Evolutionary conservation across 192 early-diverging fungal species (phyloP).

Genomic region (Tieghemiomyces parasiticus): DNA sequence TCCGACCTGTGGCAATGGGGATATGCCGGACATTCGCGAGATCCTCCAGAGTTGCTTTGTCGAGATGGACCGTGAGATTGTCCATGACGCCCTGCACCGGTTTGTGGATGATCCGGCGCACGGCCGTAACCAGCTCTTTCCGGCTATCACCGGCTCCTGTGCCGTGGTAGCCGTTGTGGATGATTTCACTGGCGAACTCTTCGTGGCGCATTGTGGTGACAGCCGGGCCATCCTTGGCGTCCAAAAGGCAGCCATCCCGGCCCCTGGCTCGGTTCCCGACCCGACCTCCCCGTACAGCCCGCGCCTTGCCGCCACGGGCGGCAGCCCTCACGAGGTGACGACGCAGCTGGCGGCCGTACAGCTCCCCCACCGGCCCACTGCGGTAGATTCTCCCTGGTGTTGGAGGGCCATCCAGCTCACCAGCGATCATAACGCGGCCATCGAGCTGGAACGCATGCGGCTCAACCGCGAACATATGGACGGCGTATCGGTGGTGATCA

Average conservation of each 20-base stretch:
- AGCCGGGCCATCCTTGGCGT: slow-evolving; percentile 3
- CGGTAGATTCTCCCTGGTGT: neutral
- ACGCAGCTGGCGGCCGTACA: neutral
- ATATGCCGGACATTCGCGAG: neutral
- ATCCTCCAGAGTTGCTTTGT: neutral
- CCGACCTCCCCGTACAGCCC: neutral
- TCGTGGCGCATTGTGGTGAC: slow-evolving; percentile 1
- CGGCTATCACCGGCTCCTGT: slow-evolving; percentile 2
- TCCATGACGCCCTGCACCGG: neutral
- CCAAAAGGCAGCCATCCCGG: neutral
- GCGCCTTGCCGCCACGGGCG: neutral
- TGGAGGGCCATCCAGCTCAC: slow-evolving; percentile 6
- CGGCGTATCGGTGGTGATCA: neutral
- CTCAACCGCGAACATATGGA: neutral
- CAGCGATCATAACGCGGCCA: slow-evolving; percentile 5
- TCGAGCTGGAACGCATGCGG: neutral
- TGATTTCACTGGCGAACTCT: neutral
- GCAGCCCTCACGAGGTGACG: neutral
- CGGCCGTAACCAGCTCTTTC: neutral
- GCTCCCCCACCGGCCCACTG: neutral
- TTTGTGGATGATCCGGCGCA: neutral
- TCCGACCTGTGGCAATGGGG: no score
- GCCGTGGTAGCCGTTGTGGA: neutral
- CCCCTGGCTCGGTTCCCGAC: neutral
- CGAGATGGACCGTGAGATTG: slow-evolving; percentile 4